These are phyloP conservation scores for Spencermartinsiella ligniputridi DNA, from an alignment of 1,139 yeast species.

Conservation along the genomic window DNA sequence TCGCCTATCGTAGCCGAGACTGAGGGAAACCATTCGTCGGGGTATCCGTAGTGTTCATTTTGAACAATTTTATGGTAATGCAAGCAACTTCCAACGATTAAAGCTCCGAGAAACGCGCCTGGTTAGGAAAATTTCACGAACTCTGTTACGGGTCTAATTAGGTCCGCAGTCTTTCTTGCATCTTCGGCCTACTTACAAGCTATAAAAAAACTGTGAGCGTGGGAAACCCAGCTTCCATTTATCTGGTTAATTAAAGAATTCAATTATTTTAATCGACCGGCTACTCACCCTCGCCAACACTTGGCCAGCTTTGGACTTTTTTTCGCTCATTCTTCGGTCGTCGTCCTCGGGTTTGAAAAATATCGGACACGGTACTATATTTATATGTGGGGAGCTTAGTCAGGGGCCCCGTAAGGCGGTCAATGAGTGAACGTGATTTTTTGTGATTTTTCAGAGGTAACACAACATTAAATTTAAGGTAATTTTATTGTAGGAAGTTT, in stretches of 20 bases:
- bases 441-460: too few relatives aligned
- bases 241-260: conserved; percentile 25
- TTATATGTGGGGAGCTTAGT: neutral
- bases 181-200: conserved; percentile 27
- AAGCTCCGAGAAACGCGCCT: conserved; percentile 69
- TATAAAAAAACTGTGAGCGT: conserved; percentile 70
- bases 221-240: conserved; percentile 63
- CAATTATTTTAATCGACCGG: too few relatives aligned
- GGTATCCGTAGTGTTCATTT: conserved; percentile 83
- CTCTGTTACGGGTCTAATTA: neutral
- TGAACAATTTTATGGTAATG: conserved; percentile 85
- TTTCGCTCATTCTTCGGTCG: conserved; percentile 35
- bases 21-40: conserved; percentile 98
- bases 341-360: neutral
- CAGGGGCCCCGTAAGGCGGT: too few relatives aligned
- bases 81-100: conserved; percentile 63
- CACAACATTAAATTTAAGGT: too few relatives aligned
- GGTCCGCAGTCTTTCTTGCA: neutral
- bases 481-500: too few relatives aligned
- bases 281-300: conserved; percentile 12
- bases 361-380: neutral
- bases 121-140: neutral
- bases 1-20: conserved; percentile 97
- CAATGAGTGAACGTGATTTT: too few relatives aligned
- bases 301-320: conserved; percentile 18